Conservation (phyloP, 2,329 filamentous ascomycete species). For the Colletotrichum coccodes region DNA sequence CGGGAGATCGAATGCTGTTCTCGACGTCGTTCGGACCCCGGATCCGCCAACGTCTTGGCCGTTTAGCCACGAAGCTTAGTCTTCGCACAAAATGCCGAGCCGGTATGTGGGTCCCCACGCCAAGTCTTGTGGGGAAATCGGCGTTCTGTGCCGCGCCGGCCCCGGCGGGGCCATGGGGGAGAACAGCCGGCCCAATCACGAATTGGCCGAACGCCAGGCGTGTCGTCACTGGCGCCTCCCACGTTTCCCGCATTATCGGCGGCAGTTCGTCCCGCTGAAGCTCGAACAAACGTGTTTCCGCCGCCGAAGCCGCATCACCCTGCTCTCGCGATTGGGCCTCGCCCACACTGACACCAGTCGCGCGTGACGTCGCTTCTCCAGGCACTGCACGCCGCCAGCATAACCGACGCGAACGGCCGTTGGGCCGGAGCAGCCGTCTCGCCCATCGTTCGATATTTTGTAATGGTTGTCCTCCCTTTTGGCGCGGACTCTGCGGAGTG, state of each 20-base stretch:
- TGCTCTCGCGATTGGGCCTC: not conserved
- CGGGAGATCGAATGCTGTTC: not conserved
- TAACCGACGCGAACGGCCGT: not conserved
- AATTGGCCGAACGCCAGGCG: not conserved
- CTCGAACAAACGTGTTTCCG: not conserved
- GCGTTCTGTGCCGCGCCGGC: not conserved
- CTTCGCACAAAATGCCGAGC: not conserved
- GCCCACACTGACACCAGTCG: not conserved
- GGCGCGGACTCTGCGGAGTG: constrained; percentile 3
- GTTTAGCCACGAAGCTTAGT: constrained; percentile 6
- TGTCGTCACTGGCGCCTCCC: not conserved
- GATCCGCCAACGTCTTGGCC: constrained; percentile 4
- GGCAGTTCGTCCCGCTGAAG: constrained; percentile 4
- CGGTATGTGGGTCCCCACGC: not conserved
- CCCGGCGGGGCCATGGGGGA: not conserved
- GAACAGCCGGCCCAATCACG: constrained; percentile 15
- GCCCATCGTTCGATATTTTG: not conserved
- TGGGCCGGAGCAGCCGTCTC: not conserved
- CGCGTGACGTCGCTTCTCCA: not conserved
- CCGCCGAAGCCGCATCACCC: not conserved
- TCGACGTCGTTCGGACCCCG: not conserved
- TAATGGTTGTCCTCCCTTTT: not conserved
- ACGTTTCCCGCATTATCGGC: not conserved
- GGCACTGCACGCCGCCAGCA: not conserved
- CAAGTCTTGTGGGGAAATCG: not conserved